Conservation (phyloP, 148 eudicot genomes). For the Chenopodium suecicum region DNA sequence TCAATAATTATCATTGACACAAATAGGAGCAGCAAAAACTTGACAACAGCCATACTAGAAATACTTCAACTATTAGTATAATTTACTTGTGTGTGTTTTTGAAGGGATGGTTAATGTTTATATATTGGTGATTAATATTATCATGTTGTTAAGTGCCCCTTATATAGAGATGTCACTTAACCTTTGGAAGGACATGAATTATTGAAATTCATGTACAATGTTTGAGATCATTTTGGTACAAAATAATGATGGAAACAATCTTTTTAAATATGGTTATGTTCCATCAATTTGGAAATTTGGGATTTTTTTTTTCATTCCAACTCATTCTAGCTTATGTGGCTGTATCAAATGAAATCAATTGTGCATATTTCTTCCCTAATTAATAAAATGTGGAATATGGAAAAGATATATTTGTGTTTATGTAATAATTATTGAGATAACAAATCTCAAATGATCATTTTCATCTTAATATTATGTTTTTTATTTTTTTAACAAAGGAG, state of each 20-base stretch:
- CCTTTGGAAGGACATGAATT: not conserved
- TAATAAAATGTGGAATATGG: not conserved
- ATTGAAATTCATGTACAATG: no score
- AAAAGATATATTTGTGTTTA: not conserved
- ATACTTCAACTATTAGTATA: not conserved
- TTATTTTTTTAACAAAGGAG: no score
- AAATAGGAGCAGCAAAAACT: not conserved
- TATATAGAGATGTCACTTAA: not conserved
- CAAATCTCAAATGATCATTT: no score
- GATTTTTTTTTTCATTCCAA: not conserved
- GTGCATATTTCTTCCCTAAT: not conserved
- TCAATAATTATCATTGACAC: slow-evolving; percentile 1
- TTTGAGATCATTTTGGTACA: not conserved
- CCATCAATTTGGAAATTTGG: not conserved
- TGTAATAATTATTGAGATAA: no score
- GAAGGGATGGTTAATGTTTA: not conserved
- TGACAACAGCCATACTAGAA: not conserved
- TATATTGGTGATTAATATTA: not conserved
- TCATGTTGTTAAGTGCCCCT: not conserved
- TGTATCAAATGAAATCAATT: not conserved
- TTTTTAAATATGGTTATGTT: not conserved
- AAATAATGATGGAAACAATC: no score
- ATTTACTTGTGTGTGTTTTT: not conserved
- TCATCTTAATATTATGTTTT: no score
- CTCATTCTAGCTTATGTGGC: not conserved